Evolutionary conservation across 805 yeast species (phyloP).

Genomic region (Saturnispora sekii): DNA sequence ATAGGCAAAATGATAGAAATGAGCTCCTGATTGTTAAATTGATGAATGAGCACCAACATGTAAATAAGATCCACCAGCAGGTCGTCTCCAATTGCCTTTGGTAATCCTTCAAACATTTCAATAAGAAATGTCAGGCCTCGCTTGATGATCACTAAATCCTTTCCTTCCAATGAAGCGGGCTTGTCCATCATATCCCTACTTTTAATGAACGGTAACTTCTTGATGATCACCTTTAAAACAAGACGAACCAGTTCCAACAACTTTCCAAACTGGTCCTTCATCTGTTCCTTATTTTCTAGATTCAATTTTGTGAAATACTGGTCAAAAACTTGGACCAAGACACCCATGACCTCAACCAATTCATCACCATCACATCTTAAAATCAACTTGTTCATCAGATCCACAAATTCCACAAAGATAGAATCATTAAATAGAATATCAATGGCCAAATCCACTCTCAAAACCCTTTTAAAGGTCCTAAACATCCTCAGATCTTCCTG

Average conservation of each 20-base stretch:
- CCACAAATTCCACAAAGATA: slow-evolving; percentile 67
- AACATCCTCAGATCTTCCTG: slow-evolving; percentile 29
- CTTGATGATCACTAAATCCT: slow-evolving; percentile 35
- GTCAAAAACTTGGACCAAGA: slow-evolving; percentile 29
- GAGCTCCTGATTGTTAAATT: slow-evolving; percentile 31
- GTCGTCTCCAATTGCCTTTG: slow-evolving; percentile 60
- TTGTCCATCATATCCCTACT: slow-evolving; percentile 29
- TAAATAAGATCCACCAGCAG: slow-evolving; percentile 60
- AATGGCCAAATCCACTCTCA: slow-evolving; percentile 48
- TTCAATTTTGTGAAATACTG: slow-evolving; percentile 37
- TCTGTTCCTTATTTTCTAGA: slow-evolving; percentile 28
- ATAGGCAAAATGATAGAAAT: slow-evolving; percentile 45
- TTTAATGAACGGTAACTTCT: slow-evolving; percentile 49
- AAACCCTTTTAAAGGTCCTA: slow-evolving; percentile 44
- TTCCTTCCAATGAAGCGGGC: slow-evolving; percentile 17
- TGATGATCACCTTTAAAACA: slow-evolving; percentile 51
- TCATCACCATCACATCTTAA: slow-evolving; percentile 41
- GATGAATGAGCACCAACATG: slow-evolving; percentile 48
- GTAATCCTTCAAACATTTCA: slow-evolving; percentile 56
- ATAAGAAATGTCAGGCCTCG: slow-evolving; percentile 43
- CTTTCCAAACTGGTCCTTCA: slow-evolving; percentile 58
- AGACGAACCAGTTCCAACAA: slow-evolving; percentile 73
- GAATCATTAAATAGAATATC: slow-evolving; percentile 53
- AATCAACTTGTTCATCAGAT: slow-evolving; percentile 62
- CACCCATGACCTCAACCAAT: slow-evolving; percentile 34